Base-by-base conservation (phyloP, 2,329 filamentous ascomycete genomes). In the Cladosporium sp. region DNA sequence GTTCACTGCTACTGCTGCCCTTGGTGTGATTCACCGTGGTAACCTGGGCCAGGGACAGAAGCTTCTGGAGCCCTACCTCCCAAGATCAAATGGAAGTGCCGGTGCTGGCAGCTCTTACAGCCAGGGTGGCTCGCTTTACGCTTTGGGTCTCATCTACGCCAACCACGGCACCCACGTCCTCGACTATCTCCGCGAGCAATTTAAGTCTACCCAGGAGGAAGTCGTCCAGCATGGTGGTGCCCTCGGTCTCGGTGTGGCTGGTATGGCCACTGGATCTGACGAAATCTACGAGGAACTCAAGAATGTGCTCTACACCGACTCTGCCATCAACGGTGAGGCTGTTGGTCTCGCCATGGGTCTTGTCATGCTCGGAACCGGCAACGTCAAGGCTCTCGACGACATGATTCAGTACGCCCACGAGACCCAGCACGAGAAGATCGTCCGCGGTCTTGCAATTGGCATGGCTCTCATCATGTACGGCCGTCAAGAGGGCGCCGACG, bases 391-490 rank as follows among this genome's bases (percentile, higher is more conserved):
- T 7, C 74, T 99, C 7, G 89, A 96, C 66, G 89, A 95, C 61
- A 96, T 99, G 92, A 93, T 96, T 52, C 87, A 90, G 41, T 99
- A 99, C 65, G 90, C 93, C 3, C 93, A 96, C 64, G 93, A 99
- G 60, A 99, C 93, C 1, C 92, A 95, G 55, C 93, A 99, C 73
- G 93, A 99, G 76, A 99, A 99, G 80, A 97, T 95, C 64, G 90
- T 99, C 19, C 89, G 93, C 43, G 93, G 93, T 66, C 82, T 96
- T 53, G 92, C 93, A 27, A 82, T 99, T 59, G 93, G 93, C 53
- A 97, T 99, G 89, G 90, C 93, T 9, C 77, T 99, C 53, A 96
- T 99, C 74, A 97, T 97, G 92, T 99, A 93, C 62, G 90, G 87
- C 42, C 87, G 90, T 54, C 91, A 97, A 72, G 93, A 99, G 70